phyloP scores from a whole-genome alignment of 148 eudicot species.

The Gaultheria prostrata region DNA sequence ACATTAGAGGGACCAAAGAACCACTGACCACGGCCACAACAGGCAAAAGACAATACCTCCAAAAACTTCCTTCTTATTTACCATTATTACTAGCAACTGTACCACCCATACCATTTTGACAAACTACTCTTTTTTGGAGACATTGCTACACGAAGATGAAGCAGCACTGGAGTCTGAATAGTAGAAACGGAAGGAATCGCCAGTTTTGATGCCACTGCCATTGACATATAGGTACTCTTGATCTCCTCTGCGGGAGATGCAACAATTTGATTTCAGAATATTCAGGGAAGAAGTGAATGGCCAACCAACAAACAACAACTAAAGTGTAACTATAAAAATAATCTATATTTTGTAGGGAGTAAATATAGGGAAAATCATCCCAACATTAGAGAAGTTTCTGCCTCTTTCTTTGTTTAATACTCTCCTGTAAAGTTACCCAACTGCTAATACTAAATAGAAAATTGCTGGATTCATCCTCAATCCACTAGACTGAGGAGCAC shows the following conservation, averaged over 20 bases:
- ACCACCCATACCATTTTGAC: neutral
- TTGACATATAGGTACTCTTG: conserved; percentile 59
- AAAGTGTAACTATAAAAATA: no score
- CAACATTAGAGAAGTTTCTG: neutral
- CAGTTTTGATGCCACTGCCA: conserved; percentile 69
- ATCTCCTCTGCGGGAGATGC: conserved; percentile 58
- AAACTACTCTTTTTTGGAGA: conserved; percentile 27
- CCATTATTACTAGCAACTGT: neutral
- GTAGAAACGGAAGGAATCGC: conserved; percentile 69
- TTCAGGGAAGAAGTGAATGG: neutral
- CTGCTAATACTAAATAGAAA: neutral
- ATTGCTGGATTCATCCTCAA: neutral
- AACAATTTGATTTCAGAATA: neutral
- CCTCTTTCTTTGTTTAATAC: neutral
- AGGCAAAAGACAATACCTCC: conserved; percentile 76
- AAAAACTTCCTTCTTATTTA: conserved; percentile 38
- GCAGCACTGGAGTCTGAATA: conserved; percentile 42
- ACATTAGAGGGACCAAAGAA: conserved; percentile 54
- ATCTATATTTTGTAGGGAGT: no score
- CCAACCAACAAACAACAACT: neutral
- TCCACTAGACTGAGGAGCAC: conserved; percentile 1
- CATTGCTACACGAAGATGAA: conserved; percentile 34
- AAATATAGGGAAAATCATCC: neutral
- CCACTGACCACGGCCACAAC: conserved; percentile 69
- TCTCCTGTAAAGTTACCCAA: neutral